Evolutionary conservation across 441 rosid species (phyloP), one percentile per base, ranked within the genome.

Genomic region (Kokia cookei): DNA sequence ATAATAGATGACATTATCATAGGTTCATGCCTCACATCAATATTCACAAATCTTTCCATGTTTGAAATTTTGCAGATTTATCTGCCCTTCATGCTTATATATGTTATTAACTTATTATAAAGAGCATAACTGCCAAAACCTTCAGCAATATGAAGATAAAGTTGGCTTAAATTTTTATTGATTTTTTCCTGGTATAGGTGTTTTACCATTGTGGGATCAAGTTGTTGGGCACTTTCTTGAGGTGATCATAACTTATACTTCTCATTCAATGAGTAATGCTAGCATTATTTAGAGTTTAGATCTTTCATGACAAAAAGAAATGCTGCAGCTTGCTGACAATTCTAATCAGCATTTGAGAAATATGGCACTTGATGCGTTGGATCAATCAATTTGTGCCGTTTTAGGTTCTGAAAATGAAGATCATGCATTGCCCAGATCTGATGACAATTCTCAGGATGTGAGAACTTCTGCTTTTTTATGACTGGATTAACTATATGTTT

Each of bases 121-220:
- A 51, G 60, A 50, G 60, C 13, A 8, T 11, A 27, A 27, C 59
- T 50, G 26, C 72, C 43, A 29, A 47, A 68, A 50, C 19, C 7
- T 51, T 29, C 22, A 26, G 9, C 40, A 26, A 65, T 50, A 50
- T 29, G 72, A 68, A 68, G 43, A 51, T 9, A 50, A 67, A 8
- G 14, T 48, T 48, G 12, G 45, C 42, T 29, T 68, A 51, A 32
- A 17, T 51, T 50, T 51, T 32, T 5, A 51, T 35, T 1, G 14
- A 10, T n/a, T 68, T 27, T 50, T 50, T 45, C 42, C 42, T 75
- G 43, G 69, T 76, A 73, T 84, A 96, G 99, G 98, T 85, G 96
- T 96, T 75, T 90, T 88, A 82, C 98, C 93, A 72, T 81, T 96
- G 69, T 96, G 99, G 99, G 98, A 93, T 84, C 90, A 89, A 85